These are phyloP conservation scores for Alternaria arbusti DNA, from an alignment of 2,329 filamentous ascomycete species.

Conservation along the genomic window DNA sequence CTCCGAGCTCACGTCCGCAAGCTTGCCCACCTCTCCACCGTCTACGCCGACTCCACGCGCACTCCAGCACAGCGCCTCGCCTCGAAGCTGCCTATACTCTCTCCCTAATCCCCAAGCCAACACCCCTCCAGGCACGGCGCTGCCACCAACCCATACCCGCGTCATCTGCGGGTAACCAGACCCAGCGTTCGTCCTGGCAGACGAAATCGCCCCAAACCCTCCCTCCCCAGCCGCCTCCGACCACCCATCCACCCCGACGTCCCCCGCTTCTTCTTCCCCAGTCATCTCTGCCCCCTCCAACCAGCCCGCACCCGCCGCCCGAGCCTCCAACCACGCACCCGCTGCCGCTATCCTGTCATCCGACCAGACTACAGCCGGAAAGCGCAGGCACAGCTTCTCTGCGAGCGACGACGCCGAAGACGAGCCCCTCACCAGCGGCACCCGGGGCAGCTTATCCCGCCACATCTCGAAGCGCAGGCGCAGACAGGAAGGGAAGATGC, in stretches of 20 bases:
- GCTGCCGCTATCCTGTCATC: conserved; percentile 22
- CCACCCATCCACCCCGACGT: conserved; percentile 60
- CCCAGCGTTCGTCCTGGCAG: conserved; percentile 70
- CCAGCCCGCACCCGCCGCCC: conserved; percentile 25
- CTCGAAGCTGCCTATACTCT: not conserved
- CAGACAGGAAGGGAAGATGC: conserved; percentile 50
- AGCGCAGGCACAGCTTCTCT: conserved; percentile 45
- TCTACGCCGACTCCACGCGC: not conserved
- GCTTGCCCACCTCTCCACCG: conserved; percentile 15
- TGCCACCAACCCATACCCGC: conserved; percentile 33
- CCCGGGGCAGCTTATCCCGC: conserved; percentile 42
- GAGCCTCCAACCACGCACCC: conserved; percentile 20
- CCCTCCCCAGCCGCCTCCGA: conserved; percentile 70
- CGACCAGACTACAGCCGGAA: conserved; percentile 24
- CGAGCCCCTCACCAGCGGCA: conserved; percentile 17
- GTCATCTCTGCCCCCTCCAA: conserved; percentile 18
- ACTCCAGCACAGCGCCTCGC: not conserved
- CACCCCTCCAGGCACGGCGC: conserved; percentile 27
- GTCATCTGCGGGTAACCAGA: conserved; percentile 40
- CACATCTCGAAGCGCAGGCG: conserved; percentile 53
- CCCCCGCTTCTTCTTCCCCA: conserved; percentile 18
- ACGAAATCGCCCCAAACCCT: conserved; percentile 65
- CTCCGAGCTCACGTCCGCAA: conserved; percentile 7
- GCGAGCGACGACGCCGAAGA: conserved; percentile 33
- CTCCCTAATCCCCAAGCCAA: conserved; percentile 12